Evolutionary conservation across 164 flowering plant genomes (phyloP).

Genomic region (Chimonanthus praecox): DNA sequence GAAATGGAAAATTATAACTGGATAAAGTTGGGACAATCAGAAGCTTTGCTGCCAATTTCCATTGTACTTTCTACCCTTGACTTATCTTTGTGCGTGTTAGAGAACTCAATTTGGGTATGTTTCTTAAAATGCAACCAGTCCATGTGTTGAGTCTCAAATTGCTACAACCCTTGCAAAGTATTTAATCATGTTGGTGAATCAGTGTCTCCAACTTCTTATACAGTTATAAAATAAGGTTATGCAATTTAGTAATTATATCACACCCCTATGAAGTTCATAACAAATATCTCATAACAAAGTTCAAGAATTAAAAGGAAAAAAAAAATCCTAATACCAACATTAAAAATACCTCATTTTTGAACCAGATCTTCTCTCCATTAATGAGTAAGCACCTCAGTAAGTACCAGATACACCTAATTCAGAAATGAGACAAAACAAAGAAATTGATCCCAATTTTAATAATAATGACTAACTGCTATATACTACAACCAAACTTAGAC

Average conservation of each 20-base stretch:
- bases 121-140: background rate
- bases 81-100: background rate
- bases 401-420: background rate
- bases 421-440: background rate
- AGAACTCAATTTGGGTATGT: background rate
- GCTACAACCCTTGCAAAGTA: background rate
- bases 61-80: background rate
- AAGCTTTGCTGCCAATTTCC: background rate
- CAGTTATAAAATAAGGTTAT: background rate
- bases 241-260: background rate
- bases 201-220: background rate
- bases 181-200: background rate
- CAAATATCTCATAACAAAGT: background rate
- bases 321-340: background rate
- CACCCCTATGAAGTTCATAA: background rate
- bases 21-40: too few species aligned
- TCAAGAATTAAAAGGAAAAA: background rate
- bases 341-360: slow-evolving; percentile 1
- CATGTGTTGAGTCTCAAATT: background rate
- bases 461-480: background rate
- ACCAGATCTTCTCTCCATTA: background rate
- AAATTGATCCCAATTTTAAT: background rate
- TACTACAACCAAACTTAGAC: background rate
- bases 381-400: background rate
- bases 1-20: too few species aligned